Evolutionary conservation across 495 filamentous ascomycete species (phyloP).

Genomic region (Saxispiralis lemnorum): DNA sequence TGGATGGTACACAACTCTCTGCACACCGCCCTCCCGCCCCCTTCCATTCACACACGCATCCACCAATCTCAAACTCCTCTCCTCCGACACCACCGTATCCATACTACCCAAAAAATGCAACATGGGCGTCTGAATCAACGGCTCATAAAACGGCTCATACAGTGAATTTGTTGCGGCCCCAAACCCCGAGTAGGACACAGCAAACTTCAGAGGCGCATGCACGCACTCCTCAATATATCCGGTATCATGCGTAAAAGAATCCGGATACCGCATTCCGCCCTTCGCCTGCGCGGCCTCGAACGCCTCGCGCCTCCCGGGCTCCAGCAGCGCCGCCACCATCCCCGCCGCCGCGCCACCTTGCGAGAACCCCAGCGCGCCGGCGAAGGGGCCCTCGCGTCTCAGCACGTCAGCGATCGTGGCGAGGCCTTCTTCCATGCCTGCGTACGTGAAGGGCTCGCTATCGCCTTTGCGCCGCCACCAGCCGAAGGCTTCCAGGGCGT

Average conservation of each 20-base stretch:
- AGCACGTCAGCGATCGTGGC: constrained; percentile 39
- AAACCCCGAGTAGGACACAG: constrained; percentile 66
- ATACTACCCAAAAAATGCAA: constrained; percentile 68
- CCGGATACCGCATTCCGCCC: constrained; percentile 31
- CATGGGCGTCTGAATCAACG: constrained; percentile 55
- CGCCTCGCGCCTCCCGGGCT: constrained; percentile 32
- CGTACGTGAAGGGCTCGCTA: constrained; percentile 37
- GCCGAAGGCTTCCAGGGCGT: constrained; percentile 47
- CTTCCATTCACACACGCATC: constrained; percentile 39
- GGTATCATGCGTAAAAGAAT: constrained; percentile 30
- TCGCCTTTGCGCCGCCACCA: constrained; percentile 66
- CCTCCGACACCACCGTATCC: constrained; percentile 79
- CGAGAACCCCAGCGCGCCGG: constrained; percentile 28
- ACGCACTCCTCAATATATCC: constrained; percentile 20
- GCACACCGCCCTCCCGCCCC: constrained; percentile 29
- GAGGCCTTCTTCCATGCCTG: constrained; percentile 48
- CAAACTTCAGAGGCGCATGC: constrained; percentile 56
- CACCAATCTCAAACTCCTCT: constrained; percentile 43
- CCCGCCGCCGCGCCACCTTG: constrained; percentile 28
- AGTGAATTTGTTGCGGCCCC: constrained; percentile 35
- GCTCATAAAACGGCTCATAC: constrained; percentile 58
- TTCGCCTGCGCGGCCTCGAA: constrained; percentile 25
- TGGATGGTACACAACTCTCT: constrained; percentile 59
- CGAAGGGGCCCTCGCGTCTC: constrained; percentile 27
- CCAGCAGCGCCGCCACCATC: constrained; percentile 51